phyloP scores from a whole-genome alignment of 768 basidiomycete genomes.

The Mycena olivaceomarginata region DNA sequence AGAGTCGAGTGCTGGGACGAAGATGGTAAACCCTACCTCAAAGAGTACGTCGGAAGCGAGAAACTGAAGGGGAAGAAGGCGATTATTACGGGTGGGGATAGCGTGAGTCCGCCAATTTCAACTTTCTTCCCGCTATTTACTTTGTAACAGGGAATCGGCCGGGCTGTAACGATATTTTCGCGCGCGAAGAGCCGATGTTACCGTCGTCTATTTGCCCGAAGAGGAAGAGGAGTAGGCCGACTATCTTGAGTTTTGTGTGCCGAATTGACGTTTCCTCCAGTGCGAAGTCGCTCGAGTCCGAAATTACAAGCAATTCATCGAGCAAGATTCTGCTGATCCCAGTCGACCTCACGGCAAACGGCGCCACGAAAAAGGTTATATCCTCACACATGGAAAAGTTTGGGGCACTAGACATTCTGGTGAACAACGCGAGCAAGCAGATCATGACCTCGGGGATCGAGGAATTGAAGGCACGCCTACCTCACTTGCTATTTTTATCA shows the following conservation, averaged over 20 bases:
- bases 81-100: constrained; percentile 63
- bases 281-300: constrained; percentile 63
- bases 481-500: constrained; percentile 46
- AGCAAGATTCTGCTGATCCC: constrained; percentile 58
- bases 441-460: constrained; percentile 40
- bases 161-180: constrained; percentile 70
- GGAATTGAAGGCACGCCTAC: constrained; percentile 16
- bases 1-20: constrained; percentile 70
- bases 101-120: constrained; percentile 43
- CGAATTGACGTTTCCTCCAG: constrained; percentile 5
- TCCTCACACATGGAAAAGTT: constrained; percentile 68
- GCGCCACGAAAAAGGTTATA: constrained; percentile 65
- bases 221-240: constrained; percentile 66
- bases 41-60: constrained; percentile 70
- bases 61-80: constrained; percentile 63
- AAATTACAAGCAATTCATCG: constrained; percentile 64
- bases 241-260: not conserved
- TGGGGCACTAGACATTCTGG: constrained; percentile 71
- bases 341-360: constrained; percentile 65
- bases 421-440: constrained; percentile 77
- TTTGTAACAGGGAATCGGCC: constrained; percentile 62
- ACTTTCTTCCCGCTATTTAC: not conserved
- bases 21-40: constrained; percentile 68
- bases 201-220: constrained; percentile 72
- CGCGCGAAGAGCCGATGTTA: constrained; percentile 72